Conservation (phyloP, 2,329 filamentous ascomycete genomes). For the Pseudogymnoascus sp. region DNA sequence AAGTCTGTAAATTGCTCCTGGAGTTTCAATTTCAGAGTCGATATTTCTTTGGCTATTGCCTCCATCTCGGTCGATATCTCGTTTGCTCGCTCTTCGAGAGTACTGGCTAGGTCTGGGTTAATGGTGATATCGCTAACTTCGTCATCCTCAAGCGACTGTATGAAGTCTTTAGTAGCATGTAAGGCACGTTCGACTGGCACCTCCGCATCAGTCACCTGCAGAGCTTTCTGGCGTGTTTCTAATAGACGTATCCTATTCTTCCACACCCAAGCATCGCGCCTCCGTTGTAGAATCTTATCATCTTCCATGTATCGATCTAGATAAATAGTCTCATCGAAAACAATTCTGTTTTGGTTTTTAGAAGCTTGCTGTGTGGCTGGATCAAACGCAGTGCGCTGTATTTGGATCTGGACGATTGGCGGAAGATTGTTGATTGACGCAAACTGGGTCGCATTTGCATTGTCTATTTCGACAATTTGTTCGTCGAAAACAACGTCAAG, state of each 20-base stretch:
- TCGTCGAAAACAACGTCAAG: slow-evolving; percentile 81
- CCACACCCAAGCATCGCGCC: slow-evolving; percentile 68
- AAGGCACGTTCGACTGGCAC: slow-evolving; percentile 28
- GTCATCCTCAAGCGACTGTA: slow-evolving; percentile 39
- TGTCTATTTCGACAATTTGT: slow-evolving; percentile 63
- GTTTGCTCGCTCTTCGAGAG: slow-evolving; percentile 40
- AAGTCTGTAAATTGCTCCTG: slow-evolving; percentile 56
- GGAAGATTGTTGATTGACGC: slow-evolving; percentile 71
- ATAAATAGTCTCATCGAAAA: slow-evolving; percentile 74
- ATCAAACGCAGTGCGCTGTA: slow-evolving; percentile 75
- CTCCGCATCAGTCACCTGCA: slow-evolving; percentile 23
- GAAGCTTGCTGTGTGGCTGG: slow-evolving; percentile 50
- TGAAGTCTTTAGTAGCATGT: slow-evolving; percentile 33
- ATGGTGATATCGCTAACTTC: slow-evolving; percentile 39
- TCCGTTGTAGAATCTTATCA: slow-evolving; percentile 53
- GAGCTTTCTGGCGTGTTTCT: slow-evolving; percentile 34
- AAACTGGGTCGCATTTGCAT: slow-evolving; percentile 54
- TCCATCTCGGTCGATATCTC: slow-evolving; percentile 42
- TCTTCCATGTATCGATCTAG: slow-evolving; percentile 83
- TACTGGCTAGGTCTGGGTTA: slow-evolving; percentile 34
- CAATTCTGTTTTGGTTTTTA: slow-evolving; percentile 73
- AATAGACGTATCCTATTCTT: slow-evolving; percentile 57
- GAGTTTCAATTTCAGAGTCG: slow-evolving; percentile 32
- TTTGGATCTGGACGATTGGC: slow-evolving; percentile 80
- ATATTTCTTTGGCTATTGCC: slow-evolving; percentile 41